A percentile compares a stretch with the other conserved stretches of the same genome.
Evolutionary conservation across 2,329 filamentous ascomycete species (phyloP).

Genomic region (Penicillium sp.): DNA sequence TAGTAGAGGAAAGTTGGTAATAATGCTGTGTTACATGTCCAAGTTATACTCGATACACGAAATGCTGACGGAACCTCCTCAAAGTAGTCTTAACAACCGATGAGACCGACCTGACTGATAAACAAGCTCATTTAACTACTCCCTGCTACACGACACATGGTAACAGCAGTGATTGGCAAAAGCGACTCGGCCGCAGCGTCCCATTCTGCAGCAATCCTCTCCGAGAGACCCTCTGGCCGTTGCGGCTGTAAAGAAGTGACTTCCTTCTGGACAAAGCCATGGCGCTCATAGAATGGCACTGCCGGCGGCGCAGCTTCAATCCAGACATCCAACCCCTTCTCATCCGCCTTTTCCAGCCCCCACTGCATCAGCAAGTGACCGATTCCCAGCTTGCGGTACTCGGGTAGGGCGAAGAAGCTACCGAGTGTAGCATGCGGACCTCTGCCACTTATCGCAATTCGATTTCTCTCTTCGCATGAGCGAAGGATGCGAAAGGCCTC

Average conservation of each 20-base stretch:
- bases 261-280: conserved; percentile 3
- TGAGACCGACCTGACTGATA: too few species aligned
- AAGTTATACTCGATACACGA: not conserved
- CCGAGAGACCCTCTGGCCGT: not conserved
- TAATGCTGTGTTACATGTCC: not conserved
- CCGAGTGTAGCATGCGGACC: conserved; percentile 4
- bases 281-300: conserved; percentile 7
- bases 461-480: not conserved
- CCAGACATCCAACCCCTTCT: conserved; percentile 6
- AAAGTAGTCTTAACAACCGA: not conserved
- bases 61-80: not conserved
- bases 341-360: conserved; percentile 2
- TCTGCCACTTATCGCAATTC: not conserved
- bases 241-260: not conserved
- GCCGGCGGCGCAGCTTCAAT: conserved; percentile 9
- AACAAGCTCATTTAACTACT: not conserved
- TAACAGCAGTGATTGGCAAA: not conserved
- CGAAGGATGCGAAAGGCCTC: not conserved
- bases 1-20: too few species aligned
- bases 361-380: conserved; percentile 6
- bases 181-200: not conserved
- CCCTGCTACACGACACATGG: not conserved
- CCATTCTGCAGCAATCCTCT: conserved; percentile 1
- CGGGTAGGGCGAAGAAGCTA: conserved; percentile 2
- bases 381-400: conserved; percentile 4